A percentile compares a stretch with the other conserved stretches of the same genome.
These are phyloP conservation scores for Russula emetica DNA, from an alignment of 768 basidiomycete species.

Conservation along the genomic window DNA sequence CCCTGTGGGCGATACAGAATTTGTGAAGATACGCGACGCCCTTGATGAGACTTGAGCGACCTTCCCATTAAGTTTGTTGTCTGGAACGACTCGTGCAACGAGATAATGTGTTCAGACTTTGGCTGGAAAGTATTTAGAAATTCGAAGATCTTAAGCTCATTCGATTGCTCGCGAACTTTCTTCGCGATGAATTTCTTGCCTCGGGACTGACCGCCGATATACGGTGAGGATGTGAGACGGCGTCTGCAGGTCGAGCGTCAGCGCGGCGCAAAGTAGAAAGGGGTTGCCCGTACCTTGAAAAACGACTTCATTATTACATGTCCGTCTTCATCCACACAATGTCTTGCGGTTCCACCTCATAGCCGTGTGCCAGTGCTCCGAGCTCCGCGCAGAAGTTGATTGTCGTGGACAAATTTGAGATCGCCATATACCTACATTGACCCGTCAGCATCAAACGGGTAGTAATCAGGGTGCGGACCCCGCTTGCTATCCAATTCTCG, in stretches of 20 bases:
- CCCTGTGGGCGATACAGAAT: not conserved
- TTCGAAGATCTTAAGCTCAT: not conserved
- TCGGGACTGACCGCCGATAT: not conserved
- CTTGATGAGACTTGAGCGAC: not conserved
- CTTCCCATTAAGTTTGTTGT: not conserved
- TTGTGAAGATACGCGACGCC: not conserved
- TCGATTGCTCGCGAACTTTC: not conserved
- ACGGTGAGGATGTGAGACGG: not conserved
- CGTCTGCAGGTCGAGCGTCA: not conserved
- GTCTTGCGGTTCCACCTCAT: not conserved
- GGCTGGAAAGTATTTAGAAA: not conserved
- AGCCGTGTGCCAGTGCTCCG: not conserved
- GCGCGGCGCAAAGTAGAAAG: not conserved
- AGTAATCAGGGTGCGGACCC: too few species aligned
- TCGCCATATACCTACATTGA: too few species aligned
- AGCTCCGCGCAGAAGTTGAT: not conserved
- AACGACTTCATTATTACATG: too few species aligned
- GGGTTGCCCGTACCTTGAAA: not conserved
- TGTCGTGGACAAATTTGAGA: too few species aligned
- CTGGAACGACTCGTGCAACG: not conserved
- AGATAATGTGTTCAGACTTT: not conserved
- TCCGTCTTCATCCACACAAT: not conserved
- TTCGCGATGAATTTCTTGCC: not conserved
- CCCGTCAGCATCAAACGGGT: too few species aligned
- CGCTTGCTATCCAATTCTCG: too few species aligned